phyloP scores from a whole-genome alignment of 148 eudicot genomes.

The Vaccinium corymbosum region DNA sequence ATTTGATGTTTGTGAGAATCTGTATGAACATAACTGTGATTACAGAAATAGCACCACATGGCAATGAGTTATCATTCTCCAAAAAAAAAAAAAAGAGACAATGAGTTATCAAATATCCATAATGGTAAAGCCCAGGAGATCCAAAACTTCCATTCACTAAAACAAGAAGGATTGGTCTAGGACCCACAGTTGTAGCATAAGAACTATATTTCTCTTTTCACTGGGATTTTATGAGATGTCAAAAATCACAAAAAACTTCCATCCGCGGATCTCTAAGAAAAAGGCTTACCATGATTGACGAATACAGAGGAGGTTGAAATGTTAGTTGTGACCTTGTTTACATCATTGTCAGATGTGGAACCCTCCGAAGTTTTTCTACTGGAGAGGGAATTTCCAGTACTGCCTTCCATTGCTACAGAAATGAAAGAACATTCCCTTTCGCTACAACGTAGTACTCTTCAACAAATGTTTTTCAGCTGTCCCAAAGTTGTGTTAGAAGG shows the following conservation, averaged over 20 bases:
- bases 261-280: background rate
- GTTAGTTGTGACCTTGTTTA: slow-evolving; percentile 14
- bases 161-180: background rate
- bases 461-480: slow-evolving; percentile 6
- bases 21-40: background rate
- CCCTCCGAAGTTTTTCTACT: slow-evolving; percentile 20
- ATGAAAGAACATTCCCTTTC: slow-evolving; percentile 18
- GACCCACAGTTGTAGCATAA: background rate
- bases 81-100: background rate
- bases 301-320: slow-evolving; percentile 16
- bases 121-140: background rate
- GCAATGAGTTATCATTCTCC: too few species aligned
- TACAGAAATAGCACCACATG: background rate
- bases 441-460: background rate
- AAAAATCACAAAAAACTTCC: background rate
- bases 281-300: slow-evolving; percentile 28
- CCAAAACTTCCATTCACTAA: background rate
- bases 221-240: background rate
- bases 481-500: background rate
- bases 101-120: background rate
- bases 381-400: slow-evolving; percentile 20
- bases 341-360: slow-evolving; percentile 16
- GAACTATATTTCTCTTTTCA: background rate
- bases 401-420: slow-evolving; percentile 21
- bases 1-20: background rate